These are phyloP conservation scores for Rhododendron mucronatum DNA, from an alignment of 148 eudicot genomes.

Conservation along the genomic window DNA sequence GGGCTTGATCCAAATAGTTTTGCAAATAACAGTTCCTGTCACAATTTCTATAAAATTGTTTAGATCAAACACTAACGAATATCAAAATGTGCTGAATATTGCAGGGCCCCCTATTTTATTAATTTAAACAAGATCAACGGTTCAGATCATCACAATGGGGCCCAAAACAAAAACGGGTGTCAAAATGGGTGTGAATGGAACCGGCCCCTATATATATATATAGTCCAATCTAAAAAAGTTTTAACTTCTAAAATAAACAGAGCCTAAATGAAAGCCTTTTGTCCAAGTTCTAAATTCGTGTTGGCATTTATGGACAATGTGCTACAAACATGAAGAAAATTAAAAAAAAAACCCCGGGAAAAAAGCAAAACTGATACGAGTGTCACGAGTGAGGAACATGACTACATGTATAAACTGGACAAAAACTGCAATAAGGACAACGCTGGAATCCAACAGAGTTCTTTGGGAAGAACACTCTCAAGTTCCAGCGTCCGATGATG, in stretches of 20 bases:
- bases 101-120: too few species aligned
- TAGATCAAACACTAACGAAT: too few species aligned
- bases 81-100: too few species aligned
- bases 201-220: too few species aligned
- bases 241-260: not conserved
- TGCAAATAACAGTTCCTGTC: too few species aligned
- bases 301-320: not conserved
- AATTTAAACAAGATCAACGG: too few species aligned
- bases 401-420: not conserved
- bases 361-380: not conserved
- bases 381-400: not conserved
- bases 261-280: not conserved
- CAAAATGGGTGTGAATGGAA: too few species aligned
- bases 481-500: not conserved
- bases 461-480: not conserved
- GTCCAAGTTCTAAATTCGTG: not conserved
- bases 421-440: not conserved
- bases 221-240: too few species aligned
- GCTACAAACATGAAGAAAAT: not conserved
- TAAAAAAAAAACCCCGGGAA: not conserved
- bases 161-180: too few species aligned
- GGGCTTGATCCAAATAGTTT: too few species aligned
- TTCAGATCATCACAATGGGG: too few species aligned
- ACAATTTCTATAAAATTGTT: too few species aligned
- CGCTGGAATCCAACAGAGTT: conserved; percentile 8